Evolutionary conservation across 2,329 filamentous ascomycete genomes (phyloP), one percentile per base, ranked within the genome.

Genomic region (Apiospora koreana): DNA sequence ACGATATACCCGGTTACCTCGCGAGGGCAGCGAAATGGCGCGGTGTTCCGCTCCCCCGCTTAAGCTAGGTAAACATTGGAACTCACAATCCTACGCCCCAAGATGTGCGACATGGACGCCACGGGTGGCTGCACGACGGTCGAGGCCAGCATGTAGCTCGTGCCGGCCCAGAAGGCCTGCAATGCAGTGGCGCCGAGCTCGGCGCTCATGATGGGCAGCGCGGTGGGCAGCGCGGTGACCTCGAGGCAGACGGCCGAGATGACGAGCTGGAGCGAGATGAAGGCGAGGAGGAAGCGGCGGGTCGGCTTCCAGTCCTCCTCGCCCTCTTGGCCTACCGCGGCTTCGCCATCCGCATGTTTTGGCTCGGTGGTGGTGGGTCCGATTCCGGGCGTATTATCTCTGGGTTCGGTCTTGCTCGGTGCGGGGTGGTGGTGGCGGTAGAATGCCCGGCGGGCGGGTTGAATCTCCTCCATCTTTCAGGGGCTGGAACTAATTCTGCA

Each of bases 101-200:
- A n/a, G 10, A 74, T 73, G 67, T 72, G 69, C 48, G 71, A 72
- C 69, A 74, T 72, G 1, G 73, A 74, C 6, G 72, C 72, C 31
- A 73, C 69, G 1, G 72, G 68, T 8, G 88, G 89, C 74, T 91
- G 87, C 62, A 88, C 84, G 38, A 90, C 86, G 0, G 91, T 89
- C 70, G 87, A 89, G 2, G 90, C 88, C 8, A 94, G 85, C 6
- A 94, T 82, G 73, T 92, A 94, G n/a, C 89, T 89, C 3, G 91
- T 93, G 1, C 91, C 91, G 16, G 89, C 87, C 92, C 91, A 93
- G 76, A 93, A 93, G 0, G 90, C 88, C 79, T 93, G 84, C 41
- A 90, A 85, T 1, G 87, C 87, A 0, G 83, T 84, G 50, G 87
- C 87, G 38, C 82, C 73, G 8, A 90, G 81, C 28, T 84, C 84